These are phyloP conservation scores for Aphanocladium album DNA, from an alignment of 2,329 filamentous ascomycete species.

Conservation along the genomic window DNA sequence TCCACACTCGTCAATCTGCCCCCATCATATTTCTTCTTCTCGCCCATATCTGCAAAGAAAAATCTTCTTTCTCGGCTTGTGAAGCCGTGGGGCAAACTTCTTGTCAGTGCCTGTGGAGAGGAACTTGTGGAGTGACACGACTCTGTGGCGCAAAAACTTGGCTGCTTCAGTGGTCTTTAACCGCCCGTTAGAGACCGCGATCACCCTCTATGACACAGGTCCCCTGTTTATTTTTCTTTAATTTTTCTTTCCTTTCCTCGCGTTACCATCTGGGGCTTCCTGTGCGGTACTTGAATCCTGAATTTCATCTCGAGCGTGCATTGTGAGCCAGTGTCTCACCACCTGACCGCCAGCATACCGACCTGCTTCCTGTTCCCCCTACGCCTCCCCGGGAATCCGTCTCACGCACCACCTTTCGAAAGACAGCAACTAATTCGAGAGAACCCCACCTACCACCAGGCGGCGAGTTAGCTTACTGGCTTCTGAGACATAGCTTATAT, in stretches of 20 bases:
- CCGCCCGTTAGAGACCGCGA: constrained; percentile 4
- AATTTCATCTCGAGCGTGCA: not conserved
- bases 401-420: not conserved
- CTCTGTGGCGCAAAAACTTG: constrained; percentile 1
- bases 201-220: not conserved
- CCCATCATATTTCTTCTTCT: not conserved
- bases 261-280: not conserved
- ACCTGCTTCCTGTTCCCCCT: not conserved
- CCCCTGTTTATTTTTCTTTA: not conserved
- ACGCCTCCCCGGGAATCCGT: not conserved
- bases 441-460: not conserved
- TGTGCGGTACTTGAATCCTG: not conserved
- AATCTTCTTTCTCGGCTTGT: not conserved
- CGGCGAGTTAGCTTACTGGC: not conserved
- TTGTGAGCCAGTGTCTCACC: not conserved
- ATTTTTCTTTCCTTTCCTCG: not conserved
- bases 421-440: not conserved
- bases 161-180: not conserved
- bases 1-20: not conserved
- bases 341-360: not conserved
- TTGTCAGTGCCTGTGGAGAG: not conserved
- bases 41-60: not conserved
- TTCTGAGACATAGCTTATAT: constrained; percentile 10
- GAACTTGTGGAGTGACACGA: constrained; percentile 7
- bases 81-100: constrained; percentile 2